Percentiles rank a stretch among this genome's conserved stretches.
phyloP scores from a whole-genome alignment of 192 early-diverging fungal genomes.

The Backusella liffmaniae region DNA sequence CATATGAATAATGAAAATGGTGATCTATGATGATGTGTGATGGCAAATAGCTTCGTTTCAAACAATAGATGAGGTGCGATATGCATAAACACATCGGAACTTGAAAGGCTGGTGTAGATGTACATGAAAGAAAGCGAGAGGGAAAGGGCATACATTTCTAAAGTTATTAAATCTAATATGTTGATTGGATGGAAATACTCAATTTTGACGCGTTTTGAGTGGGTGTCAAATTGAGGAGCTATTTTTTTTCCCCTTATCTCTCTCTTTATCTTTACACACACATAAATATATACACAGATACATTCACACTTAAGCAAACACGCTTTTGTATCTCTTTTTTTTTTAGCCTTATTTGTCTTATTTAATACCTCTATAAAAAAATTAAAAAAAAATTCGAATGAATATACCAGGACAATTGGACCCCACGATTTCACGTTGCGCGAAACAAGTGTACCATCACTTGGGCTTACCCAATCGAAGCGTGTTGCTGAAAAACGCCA shows the following conservation, averaged over 20 bases:
- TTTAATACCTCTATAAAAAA: not conserved
- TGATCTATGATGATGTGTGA: not conserved
- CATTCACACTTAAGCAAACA: not conserved
- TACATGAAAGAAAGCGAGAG: too few relatives aligned
- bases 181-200: not conserved
- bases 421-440: not conserved
- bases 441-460: constrained; percentile 16
- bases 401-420: not conserved
- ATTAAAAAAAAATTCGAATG: not conserved
- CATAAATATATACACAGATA: not conserved
- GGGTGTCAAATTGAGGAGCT: not conserved
- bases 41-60: not conserved
- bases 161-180: not conserved
- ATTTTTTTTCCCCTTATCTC: not conserved
- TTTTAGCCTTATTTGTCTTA: not conserved
- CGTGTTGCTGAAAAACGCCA: not conserved
- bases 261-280: not conserved
- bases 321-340: too few relatives aligned
- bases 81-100: not conserved
- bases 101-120: not conserved
- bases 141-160: not conserved
- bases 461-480: not conserved
- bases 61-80: not conserved
- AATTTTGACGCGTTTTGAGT: not conserved
- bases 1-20: too few relatives aligned